Percentiles rank a stretch among this genome's conserved stretches.
Evolutionary conservation across 192 early-diverging fungal species (phyloP).

Genomic region (Coemansia sp.): DNA sequence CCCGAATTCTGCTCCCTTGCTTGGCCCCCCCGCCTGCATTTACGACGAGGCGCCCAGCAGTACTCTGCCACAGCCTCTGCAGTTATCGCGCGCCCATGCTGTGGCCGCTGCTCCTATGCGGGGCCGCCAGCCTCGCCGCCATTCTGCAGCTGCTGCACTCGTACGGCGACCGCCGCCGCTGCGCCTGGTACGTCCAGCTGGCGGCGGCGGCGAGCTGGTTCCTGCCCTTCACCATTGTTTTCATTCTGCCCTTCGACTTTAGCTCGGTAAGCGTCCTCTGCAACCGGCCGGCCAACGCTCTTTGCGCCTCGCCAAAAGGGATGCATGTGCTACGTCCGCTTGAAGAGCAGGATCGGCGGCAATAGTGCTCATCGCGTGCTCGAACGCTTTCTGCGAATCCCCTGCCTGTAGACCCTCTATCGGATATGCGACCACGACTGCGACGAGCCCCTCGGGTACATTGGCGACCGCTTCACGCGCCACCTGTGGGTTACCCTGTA

Average conservation of each 20-base stretch:
- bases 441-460: conserved; percentile 73
- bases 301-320: too few relatives aligned
- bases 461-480: conserved; percentile 63
- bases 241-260: conserved; percentile 87
- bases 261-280: conserved; percentile 70
- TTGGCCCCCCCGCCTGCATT: too few relatives aligned
- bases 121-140: conserved; percentile 53
- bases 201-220: conserved; percentile 77
- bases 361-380: background rate
- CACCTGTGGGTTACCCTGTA: conserved; percentile 82
- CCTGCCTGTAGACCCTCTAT: conserved; percentile 58
- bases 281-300: too few relatives aligned
- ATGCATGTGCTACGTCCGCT: background rate
- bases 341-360: background rate
- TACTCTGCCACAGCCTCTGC: too few relatives aligned
- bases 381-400: background rate
- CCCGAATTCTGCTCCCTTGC: too few relatives aligned
- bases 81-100: too few relatives aligned
- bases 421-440: conserved; percentile 64
- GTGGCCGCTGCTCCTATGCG: conserved; percentile 51
- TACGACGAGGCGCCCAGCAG: too few relatives aligned
- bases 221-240: conserved; percentile 85
- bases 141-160: conserved; percentile 61
- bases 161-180: conserved; percentile 70
- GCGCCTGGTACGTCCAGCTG: conserved; percentile 81